Conservation (phyloP, 2,329 filamentous ascomycete species). For the Aureobasidium sp. region DNA sequence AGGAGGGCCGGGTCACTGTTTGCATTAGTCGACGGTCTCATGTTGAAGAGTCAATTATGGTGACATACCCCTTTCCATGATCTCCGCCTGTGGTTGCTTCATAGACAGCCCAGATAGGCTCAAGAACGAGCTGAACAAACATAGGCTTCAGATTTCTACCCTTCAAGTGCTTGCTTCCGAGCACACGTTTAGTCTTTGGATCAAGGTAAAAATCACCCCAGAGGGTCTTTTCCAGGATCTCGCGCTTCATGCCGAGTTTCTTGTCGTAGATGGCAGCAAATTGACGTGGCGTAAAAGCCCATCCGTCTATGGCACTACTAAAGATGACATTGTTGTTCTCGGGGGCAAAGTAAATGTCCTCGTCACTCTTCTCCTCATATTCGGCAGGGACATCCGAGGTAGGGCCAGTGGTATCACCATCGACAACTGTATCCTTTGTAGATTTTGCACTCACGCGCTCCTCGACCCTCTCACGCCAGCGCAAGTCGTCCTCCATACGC, state of each 20-base stretch:
- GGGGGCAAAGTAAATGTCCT: slow-evolving; percentile 95
- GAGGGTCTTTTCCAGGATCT: slow-evolving; percentile 80
- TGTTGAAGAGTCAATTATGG: neutral
- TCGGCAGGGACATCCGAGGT: slow-evolving; percentile 45
- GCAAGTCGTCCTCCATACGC: slow-evolving; percentile 94
- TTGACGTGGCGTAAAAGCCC: slow-evolving; percentile 94
- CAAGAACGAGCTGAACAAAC: slow-evolving; percentile 93
- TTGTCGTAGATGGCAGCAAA: slow-evolving; percentile 92
- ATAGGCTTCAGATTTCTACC: slow-evolving; percentile 87
- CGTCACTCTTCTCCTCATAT: slow-evolving; percentile 88
- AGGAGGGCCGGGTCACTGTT: slow-evolving; percentile 66
- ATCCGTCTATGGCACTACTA: slow-evolving; percentile 95
- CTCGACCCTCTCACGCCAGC: slow-evolving; percentile 91
- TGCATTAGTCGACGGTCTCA: neutral
- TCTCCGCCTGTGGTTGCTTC: slow-evolving; percentile 78
- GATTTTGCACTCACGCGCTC: slow-evolving; percentile 68
- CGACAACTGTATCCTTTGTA: slow-evolving; percentile 39
- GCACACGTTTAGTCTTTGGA: slow-evolving; percentile 89
- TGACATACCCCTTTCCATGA: slow-evolving; percentile 67
- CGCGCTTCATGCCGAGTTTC: slow-evolving; percentile 90
- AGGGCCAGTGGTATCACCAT: slow-evolving; percentile 49
- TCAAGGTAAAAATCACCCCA: slow-evolving; percentile 98
- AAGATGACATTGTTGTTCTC: slow-evolving; percentile 99
- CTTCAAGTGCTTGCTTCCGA: slow-evolving; percentile 86
- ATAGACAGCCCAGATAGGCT: slow-evolving; percentile 95